Evolutionary conservation across 257 asterid species (phyloP), one percentile per base, ranked within the genome.

Genomic region (Asclepias syriaca): DNA sequence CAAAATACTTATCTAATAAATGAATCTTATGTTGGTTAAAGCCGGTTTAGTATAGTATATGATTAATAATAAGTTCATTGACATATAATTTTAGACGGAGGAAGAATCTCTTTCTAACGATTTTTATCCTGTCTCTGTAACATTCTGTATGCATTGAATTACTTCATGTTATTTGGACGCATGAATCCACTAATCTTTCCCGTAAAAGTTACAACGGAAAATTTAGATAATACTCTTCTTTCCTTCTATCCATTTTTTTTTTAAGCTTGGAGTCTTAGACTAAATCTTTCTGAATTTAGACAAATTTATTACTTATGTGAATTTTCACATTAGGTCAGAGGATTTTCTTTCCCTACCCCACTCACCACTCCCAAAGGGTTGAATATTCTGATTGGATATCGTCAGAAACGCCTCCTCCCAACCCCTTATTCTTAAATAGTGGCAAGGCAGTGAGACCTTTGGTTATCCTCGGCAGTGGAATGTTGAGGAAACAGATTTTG

Each of bases 171-270:
- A 75, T 32, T 39, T 73, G 78, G 46, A 75, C 77, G 57, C 77
- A 71, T 74, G 77, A 60, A 70, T 81, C 67, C 73, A 68, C 78
- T 50, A 77, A 65, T 63, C 75, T 66, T 73, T 59, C 73, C 51
- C 72, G 72, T 63, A 58, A 80, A 79, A 74, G 85, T 15, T 67
- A 37, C 11, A 27, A 66, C 66, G 72, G 40, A 77, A 54, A 75
- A 32, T 15, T 75, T 79, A 66, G 66, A 56, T 67, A 13, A 13
- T 67, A 34, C 39, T 2, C 39, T 43, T 43, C 48, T 40, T 40
- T 40, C 9, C 45, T 0, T 24, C 27, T 24, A 0, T 24, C 27
- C 27, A 24, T 24, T 6, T 40, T 43, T 43, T 8, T 43, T 34
- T 34, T 2, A 34, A 43, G 48, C 48, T 7, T 43, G 12, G 48